Conservation (phyloP, 2,329 filamentous ascomycete species). For the Nemania sp. region DNA sequence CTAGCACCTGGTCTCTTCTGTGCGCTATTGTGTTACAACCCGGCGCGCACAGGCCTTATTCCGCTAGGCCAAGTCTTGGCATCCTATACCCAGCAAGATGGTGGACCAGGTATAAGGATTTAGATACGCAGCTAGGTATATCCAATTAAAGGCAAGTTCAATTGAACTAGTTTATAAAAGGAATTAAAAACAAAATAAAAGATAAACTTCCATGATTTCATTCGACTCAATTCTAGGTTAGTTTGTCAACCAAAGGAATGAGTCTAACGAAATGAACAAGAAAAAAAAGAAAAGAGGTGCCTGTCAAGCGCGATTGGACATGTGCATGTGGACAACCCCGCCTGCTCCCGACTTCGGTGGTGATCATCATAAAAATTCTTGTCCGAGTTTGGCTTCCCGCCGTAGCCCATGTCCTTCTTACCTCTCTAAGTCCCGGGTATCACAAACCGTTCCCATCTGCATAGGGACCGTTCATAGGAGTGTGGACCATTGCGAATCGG, state of each 20-base stretch:
- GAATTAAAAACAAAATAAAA: constrained; percentile 1
- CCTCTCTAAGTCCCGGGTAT: background rate
- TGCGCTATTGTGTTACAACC: background rate
- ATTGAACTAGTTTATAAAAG: constrained; percentile 3
- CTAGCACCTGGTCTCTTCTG: background rate
- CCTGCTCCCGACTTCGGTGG: background rate
- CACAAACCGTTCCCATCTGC: background rate
- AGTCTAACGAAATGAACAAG: background rate
- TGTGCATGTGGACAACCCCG: background rate
- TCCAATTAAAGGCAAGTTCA: background rate
- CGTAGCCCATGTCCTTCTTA: background rate
- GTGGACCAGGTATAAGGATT: background rate
- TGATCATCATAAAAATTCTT: background rate
- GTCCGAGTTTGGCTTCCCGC: background rate
- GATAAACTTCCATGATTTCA: background rate
- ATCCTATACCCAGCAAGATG: background rate
- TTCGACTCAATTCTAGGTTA: background rate
- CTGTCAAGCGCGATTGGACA: background rate
- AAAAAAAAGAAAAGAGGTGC: background rate
- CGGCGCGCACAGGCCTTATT: background rate
- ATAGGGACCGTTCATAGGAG: background rate
- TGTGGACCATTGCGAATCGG: background rate
- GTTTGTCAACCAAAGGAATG: background rate
- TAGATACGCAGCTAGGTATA: background rate
- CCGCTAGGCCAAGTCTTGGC: background rate